These are phyloP conservation scores for Chrysosporium keratinophilum DNA, from an alignment of 2,329 filamentous ascomycete genomes.

Conservation along the genomic window DNA sequence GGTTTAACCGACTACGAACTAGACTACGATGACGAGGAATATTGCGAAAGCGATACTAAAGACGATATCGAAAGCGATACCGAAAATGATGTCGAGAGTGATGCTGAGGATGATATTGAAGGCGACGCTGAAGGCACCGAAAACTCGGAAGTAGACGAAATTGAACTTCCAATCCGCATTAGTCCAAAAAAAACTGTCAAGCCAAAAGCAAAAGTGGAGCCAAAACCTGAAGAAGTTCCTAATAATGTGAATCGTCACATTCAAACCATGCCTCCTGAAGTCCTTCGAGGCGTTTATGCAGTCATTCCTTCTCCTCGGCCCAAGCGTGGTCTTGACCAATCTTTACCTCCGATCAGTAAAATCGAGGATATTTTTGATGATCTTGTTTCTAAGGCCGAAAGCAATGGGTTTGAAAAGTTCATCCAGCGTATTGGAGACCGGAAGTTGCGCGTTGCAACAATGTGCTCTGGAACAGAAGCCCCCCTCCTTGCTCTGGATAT, in stretches of 20 bases:
- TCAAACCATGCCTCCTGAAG: conserved; percentile 15
- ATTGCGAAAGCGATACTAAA: background rate
- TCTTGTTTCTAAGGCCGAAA: conserved; percentile 34
- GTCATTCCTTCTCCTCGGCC: conserved; percentile 14
- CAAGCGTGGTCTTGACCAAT: conserved; percentile 23
- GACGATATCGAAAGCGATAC: background rate
- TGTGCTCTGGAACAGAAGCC: conserved; percentile 70
- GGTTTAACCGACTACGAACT: background rate
- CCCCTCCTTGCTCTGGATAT: conserved; percentile 57
- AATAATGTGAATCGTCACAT: conserved; percentile 6
- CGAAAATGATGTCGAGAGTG: background rate
- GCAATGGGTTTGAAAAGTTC: conserved; percentile 28
- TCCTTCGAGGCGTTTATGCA: conserved; percentile 16
- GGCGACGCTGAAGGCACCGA: background rate
- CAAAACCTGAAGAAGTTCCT: background rate
- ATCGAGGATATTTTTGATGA: conserved; percentile 43
- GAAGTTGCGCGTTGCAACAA: conserved; percentile 51
- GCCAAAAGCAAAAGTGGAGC: background rate
- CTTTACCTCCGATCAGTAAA: conserved; percentile 38
- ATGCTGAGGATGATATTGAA: background rate
- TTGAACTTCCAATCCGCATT: background rate
- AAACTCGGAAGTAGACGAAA: background rate
- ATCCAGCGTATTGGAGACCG: conserved; percentile 28
- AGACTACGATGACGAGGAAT: background rate
- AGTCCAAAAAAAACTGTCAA: background rate